phyloP scores from a whole-genome alignment of 2,329 filamentous ascomycete species.

The Diaporthe vexans region DNA sequence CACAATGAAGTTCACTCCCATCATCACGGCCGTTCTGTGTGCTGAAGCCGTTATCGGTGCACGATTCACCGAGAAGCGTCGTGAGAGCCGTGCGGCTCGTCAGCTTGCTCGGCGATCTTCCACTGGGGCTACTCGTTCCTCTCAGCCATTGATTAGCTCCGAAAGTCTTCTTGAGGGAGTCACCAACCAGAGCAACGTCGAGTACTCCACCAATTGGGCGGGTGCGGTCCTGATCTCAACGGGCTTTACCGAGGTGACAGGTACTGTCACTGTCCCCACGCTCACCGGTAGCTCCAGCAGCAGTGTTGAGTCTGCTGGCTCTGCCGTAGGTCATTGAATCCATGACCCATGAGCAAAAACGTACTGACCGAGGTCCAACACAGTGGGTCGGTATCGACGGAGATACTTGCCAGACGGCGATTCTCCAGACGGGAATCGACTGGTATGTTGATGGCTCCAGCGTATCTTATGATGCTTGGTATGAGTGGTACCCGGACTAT shows the following conservation, averaged over 20 bases:
- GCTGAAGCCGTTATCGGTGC: constrained; percentile 58
- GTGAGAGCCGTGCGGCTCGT: constrained; percentile 48
- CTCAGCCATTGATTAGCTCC: constrained; percentile 34
- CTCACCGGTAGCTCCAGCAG: constrained; percentile 53
- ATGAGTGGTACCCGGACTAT: constrained; percentile 72
- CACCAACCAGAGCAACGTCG: constrained; percentile 37
- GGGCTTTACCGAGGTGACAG: constrained; percentile 65
- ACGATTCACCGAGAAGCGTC: constrained; percentile 57
- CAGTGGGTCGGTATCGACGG: constrained; percentile 73
- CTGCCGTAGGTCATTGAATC: constrained; percentile 51
- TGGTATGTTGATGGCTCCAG: constrained; percentile 59
- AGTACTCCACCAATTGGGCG: constrained; percentile 64
- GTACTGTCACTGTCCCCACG: constrained; percentile 60
- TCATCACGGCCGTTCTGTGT: constrained; percentile 54
- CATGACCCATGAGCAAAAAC: rapidly evolving
- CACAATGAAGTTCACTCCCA: constrained; percentile 63
- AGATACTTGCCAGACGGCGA: constrained; percentile 66
- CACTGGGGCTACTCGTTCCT: background rate
- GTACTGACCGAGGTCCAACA: background rate
- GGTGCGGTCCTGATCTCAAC: constrained; percentile 66
- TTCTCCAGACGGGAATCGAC: constrained; percentile 70
- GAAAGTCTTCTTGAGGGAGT: background rate
- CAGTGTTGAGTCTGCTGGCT: constrained; percentile 58
- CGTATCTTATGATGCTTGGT: constrained; percentile 68
- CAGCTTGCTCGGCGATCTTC: constrained; percentile 23